These are phyloP conservation scores for Chenopodium album DNA, from an alignment of 148 eudicot species.

Conservation along the genomic window DNA sequence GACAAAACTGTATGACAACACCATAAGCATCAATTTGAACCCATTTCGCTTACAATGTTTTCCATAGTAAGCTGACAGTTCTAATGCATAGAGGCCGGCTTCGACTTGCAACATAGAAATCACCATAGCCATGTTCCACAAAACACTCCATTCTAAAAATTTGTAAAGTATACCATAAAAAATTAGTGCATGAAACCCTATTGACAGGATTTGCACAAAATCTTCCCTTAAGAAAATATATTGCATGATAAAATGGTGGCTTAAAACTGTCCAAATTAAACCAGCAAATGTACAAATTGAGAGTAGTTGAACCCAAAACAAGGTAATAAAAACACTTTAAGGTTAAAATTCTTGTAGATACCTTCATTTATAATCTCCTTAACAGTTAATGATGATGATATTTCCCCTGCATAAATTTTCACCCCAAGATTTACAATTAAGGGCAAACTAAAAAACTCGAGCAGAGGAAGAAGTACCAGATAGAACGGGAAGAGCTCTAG, in stretches of 20 bases:
- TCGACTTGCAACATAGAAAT: constrained; percentile 31
- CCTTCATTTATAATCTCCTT: neutral
- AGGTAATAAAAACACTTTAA: neutral
- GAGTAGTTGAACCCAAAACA: neutral
- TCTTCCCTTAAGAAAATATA: neutral
- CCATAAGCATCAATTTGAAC: neutral
- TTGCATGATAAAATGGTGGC: neutral
- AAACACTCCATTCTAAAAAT: constrained; percentile 24
- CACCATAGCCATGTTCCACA: constrained; percentile 35
- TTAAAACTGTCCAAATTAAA: neutral
- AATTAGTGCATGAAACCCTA: neutral
- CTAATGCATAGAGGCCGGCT: constrained; percentile 21
- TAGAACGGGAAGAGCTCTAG: neutral
- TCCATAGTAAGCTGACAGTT: constrained; percentile 7
- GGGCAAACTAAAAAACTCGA: neutral
- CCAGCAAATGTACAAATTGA: neutral
- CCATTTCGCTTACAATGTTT: neutral
- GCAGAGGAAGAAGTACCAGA: neutral
- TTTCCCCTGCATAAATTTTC: neutral
- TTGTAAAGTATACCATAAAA: constrained; percentile 14
- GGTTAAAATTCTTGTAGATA: neutral
- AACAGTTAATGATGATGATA: neutral
- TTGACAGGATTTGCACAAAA: neutral
- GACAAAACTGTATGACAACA: neutral
- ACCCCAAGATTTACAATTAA: neutral